Evolutionary conservation across 2,329 filamentous ascomycete genomes (phyloP).

Genomic region (Botryotinia globosa): DNA sequence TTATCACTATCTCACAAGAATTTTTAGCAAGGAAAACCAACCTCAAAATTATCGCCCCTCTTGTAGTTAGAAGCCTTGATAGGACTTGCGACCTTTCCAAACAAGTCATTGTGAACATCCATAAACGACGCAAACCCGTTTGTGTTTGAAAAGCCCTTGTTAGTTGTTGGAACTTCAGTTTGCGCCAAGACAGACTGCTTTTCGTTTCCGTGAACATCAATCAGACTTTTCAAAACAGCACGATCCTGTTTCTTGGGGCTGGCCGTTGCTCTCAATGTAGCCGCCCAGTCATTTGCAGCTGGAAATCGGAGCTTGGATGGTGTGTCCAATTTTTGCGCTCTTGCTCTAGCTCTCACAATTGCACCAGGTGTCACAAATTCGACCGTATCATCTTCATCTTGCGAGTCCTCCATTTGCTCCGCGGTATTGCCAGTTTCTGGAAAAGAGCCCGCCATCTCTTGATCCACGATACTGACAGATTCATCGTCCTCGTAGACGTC

Average conservation of each 20-base stretch:
- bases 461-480: constrained; percentile 70
- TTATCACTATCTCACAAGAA: constrained; percentile 15
- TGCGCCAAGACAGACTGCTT: constrained; percentile 53
- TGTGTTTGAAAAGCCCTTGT: constrained; percentile 39
- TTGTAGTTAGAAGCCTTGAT: constrained; percentile 52
- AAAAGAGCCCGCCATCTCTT: constrained; percentile 77
- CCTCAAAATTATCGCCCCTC: constrained; percentile 77
- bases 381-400: constrained; percentile 44
- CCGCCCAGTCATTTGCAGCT: constrained; percentile 80
- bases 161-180: constrained; percentile 41
- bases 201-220: constrained; percentile 35
- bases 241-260: constrained; percentile 92
- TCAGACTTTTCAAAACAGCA: constrained; percentile 59
- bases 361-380: constrained; percentile 53
- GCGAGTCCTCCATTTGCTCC: constrained; percentile 63
- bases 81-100: constrained; percentile 66
- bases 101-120: constrained; percentile 93
- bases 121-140: constrained; percentile 82
- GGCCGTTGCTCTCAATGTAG: constrained; percentile 89
- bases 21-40: constrained; percentile 60
- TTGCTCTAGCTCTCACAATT: constrained; percentile 61
- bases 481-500: constrained; percentile 67
- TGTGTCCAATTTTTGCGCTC: constrained; percentile 58
- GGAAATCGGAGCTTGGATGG: constrained; percentile 60
- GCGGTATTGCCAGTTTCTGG: constrained; percentile 70